Base-by-base conservation (phyloP, 1,284 basidiomycete genomes). In the Ceratobasidium sp. region DNA sequence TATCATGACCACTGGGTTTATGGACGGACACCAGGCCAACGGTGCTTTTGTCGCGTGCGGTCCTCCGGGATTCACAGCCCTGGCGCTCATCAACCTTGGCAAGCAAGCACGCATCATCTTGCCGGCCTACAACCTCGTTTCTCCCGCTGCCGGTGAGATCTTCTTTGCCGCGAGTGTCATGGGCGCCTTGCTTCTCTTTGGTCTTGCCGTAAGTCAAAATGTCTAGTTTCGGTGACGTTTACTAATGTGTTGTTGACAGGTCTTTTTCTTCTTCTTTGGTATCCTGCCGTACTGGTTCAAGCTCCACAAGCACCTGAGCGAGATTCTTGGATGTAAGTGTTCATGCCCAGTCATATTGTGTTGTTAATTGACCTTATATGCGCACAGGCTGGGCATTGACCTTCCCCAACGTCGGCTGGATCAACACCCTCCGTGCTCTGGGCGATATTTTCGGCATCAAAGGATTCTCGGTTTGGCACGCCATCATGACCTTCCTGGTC, bases 11-110 rank as follows among this genome's bases (percentile, higher is more conserved):
- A 74, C 71, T 20, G 71, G 71, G n/a, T 74, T 74, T 59, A 64
- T 80, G 60, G 71, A 78, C 23, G 80, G 80, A 14, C 77, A 78
- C 46, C 79, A 78, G 74, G 80, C 80, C 14, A 80, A 80, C 62
- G 80, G 77, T 41, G 79, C 77, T 23, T 80, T 80, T 64, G 79
- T 80, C 54, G 79, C 75, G 8, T 76, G 74, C 65, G 79, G 79
- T 33, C 79, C 79, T 20, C 79, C 79, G 16, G 79, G 79, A 30
- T 80, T 79, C 75, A 79, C 78, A 5, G 79, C 79, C 35, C 55
- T 77, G 16, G 79, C 79, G 30, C 78, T 80, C 23, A 79, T 80
- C 75, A 74, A 73, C 23, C 76, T 80, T n/a, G 79, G 79, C 44
- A 71, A 77, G 57, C 70, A 74, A 16, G 66, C 79, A 23, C 74